Conservation (phyloP, 176 grass and related monocot genomes). For the Chloris gayana region DNA sequence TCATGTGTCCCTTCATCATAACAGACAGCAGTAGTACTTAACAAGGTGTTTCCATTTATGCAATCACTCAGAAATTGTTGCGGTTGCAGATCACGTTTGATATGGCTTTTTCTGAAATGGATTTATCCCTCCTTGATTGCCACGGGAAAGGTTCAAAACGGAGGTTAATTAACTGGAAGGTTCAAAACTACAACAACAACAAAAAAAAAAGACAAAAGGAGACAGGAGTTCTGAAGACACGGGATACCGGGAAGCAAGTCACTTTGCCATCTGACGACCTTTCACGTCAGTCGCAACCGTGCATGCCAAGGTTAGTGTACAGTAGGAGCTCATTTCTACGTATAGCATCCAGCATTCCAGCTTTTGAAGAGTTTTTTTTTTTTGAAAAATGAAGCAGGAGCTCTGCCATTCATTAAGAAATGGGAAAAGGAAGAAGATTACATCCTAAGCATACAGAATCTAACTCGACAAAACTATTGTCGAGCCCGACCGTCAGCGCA, state of each 20-base stretch:
- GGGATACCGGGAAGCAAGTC: neutral
- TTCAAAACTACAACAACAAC: no score
- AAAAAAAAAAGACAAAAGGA: neutral
- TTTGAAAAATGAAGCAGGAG: no score
- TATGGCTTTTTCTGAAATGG: no score
- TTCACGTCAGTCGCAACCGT: neutral
- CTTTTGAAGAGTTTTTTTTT: no score
- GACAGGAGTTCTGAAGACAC: conserved; percentile 14
- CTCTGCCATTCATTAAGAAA: no score
- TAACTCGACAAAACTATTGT: no score
- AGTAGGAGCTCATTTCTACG: neutral
- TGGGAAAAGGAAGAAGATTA: no score
- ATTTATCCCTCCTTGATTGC: no score
- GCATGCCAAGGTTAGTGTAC: neutral
- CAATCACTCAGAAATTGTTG: conserved; percentile 3
- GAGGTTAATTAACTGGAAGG: neutral
- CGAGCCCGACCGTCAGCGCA: no score
- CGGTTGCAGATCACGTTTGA: neutral
- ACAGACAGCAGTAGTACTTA: neutral
- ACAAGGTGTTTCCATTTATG: neutral
- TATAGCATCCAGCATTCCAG: neutral
- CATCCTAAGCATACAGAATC: no score
- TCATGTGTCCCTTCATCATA: conserved; percentile 8
- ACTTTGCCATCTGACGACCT: neutral
- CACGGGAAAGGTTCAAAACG: no score